A percentile compares a stretch with the other conserved stretches of the same genome.
These are phyloP conservation scores for Didymella arachidicola DNA, from an alignment of 2,329 filamentous ascomycete genomes.

Conservation along the genomic window DNA sequence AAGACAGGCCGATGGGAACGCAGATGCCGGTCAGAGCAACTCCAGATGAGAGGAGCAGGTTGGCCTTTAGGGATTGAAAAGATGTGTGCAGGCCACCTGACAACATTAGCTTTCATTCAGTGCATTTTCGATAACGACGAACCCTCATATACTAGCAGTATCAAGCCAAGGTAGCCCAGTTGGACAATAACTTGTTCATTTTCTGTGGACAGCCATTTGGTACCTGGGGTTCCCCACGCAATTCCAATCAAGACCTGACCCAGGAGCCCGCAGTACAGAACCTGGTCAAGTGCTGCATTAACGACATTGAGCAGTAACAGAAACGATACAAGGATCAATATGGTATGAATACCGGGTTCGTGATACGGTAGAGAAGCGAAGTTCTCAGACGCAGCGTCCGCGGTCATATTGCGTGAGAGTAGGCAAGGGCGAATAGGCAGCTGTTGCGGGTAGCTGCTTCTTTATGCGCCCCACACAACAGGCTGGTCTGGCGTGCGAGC, in stretches of 20 bases:
- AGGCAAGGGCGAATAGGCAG: conserved; percentile 24
- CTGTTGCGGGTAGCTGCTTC: conserved; percentile 18
- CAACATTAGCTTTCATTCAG: conserved; percentile 14
- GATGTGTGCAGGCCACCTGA: conserved; percentile 66
- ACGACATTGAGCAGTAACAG: conserved; percentile 68
- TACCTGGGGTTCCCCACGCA: conserved; percentile 72
- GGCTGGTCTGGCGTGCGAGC: conserved; percentile 3
- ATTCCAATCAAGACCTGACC: conserved; percentile 76
- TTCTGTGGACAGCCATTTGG: conserved; percentile 63
- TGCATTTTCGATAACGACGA: background rate
- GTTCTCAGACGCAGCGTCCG: conserved; percentile 26
- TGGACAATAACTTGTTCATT: conserved; percentile 66
- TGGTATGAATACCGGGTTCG: conserved; percentile 66
- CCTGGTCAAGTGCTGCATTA: conserved; percentile 64
- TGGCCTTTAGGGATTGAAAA: conserved; percentile 64
- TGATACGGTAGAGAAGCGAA: conserved; percentile 62
- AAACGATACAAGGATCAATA: conserved; percentile 69
- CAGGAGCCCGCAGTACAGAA: conserved; percentile 73
- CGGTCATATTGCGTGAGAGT: conserved; percentile 31
- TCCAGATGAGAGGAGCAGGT: conserved; percentile 65
- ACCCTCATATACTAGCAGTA: conserved; percentile 76
- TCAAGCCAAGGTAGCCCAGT: conserved; percentile 75
- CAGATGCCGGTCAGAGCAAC: conserved; percentile 73
- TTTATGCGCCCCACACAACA: conserved; percentile 23
- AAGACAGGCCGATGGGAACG: conserved; percentile 71